Conservation (phyloP, 2,329 filamentous ascomycete species). For the Trichophyton equinum region DNA sequence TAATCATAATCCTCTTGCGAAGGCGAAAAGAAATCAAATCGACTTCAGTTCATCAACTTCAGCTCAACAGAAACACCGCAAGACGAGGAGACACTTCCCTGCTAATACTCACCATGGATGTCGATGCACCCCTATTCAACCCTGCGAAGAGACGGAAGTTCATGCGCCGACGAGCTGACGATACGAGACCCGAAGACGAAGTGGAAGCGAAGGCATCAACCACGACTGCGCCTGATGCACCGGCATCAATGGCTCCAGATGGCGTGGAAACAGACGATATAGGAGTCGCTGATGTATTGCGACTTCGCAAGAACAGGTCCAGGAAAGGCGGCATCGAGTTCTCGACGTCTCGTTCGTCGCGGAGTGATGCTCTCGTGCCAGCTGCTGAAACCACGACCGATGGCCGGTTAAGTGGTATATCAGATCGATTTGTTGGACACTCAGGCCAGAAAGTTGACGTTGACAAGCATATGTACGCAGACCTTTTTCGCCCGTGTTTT, state of each 20-base stretch:
- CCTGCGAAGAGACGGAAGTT: conserved; percentile 41
- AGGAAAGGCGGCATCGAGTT: conserved; percentile 38
- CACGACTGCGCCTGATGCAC: neutral
- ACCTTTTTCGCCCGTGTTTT: neutral
- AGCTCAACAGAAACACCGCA: neutral
- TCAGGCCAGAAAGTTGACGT: conserved; percentile 47
- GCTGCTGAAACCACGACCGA: conserved; percentile 23
- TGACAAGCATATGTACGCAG: conserved; percentile 52
- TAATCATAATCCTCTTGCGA: neutral
- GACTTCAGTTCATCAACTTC: neutral
- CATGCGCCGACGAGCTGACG: conserved; percentile 31
- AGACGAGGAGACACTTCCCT: neutral
- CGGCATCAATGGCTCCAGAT: neutral
- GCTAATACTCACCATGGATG: conserved; percentile 8
- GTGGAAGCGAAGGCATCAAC: conserved; percentile 9
- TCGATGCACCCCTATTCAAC: conserved; percentile 31
- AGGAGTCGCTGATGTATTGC: conserved; percentile 24
- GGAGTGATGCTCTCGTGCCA: conserved; percentile 16
- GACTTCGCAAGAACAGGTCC: conserved; percentile 26
- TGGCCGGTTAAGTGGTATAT: conserved; percentile 30
- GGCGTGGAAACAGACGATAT: conserved; percentile 13
- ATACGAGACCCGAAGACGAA: conserved; percentile 3
- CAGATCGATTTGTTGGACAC: conserved; percentile 45
- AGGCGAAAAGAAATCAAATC: neutral
- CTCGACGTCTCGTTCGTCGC: conserved; percentile 21